Base-by-base conservation (phyloP, 148 eudicot species). In the Suaeda aralocaspica region DNA sequence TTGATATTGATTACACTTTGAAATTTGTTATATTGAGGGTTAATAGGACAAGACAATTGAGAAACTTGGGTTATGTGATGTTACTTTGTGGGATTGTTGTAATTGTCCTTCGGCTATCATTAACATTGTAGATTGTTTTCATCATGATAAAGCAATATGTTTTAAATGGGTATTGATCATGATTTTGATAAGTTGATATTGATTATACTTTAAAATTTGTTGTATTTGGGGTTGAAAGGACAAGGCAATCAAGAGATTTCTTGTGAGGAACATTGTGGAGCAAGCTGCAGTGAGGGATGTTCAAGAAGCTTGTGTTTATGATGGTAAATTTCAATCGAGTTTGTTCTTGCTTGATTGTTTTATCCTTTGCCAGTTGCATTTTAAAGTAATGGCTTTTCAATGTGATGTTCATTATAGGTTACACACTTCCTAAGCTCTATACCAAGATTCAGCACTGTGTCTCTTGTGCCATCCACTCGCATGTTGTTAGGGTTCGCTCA, bases 281-380 rank as follows among this genome's bases (percentile, higher is more conserved):
- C 84, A 82, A 65, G 84, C 84, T 71, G 84, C 84, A 1, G 82
- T 82, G 21, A 76, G 84, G 45, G 84, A 82, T 82, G 84, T 82
- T 5, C 84, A 78, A 70, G 84, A 82, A 44, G 79, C 84, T 28
- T 82, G 84, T 82, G 84, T 82, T 1, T 75, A 78, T 72, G 82
- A 82, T 50, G 79, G 84, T 82, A 71, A 12, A 11, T 36, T n/a
- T 24, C 6, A 6, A 4, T 14, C 21, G 1, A 29, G 15, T 2
- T 11, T 11, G 11, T 9, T 9, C 6, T 13, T 51, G 11, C 30
- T 24, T 24, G 1, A 6, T 14, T 42, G 44, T 1, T 33, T 16
- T 0, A 21, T 15, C 30, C 2, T 25, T 26, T 52, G 26, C 65
- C 10, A 13, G 48, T 45, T 22, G 12, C 15, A 5, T 62, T 25